These are phyloP conservation scores for Oryza glaberrima DNA, from an alignment of 176 grass and related monocot genomes.

Conservation along the genomic window DNA sequence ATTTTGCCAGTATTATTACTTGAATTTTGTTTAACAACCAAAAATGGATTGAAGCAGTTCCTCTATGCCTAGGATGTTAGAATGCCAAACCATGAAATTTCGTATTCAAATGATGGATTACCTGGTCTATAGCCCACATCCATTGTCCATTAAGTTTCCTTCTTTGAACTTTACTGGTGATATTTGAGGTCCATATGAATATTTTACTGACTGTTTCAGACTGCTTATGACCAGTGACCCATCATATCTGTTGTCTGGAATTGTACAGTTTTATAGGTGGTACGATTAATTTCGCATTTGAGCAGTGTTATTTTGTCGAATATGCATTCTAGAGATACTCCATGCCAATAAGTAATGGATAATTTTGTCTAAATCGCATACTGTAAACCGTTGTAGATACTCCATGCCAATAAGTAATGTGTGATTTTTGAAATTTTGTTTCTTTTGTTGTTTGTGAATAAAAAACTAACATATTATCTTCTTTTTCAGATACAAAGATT, in stretches of 20 bases:
- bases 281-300: conserved; percentile 5
- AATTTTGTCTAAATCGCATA: conserved; percentile 2
- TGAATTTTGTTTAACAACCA: not conserved
- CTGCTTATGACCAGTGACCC: not conserved
- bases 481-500: conserved; percentile 78
- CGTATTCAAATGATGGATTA: not conserved
- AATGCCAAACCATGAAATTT: not conserved
- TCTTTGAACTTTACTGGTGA: not conserved
- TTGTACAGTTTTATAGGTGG: not conserved
- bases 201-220: conserved; percentile 7
- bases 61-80: not conserved
- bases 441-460: conserved; percentile 8
- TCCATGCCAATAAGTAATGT: not conserved
- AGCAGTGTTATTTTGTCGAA: not conserved
- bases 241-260: not conserved
- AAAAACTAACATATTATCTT: conserved; percentile 39
- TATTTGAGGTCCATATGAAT: not conserved
- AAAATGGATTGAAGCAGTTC: not conserved
- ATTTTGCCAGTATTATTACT: not conserved
- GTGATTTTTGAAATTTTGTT: not conserved
- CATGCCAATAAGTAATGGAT: conserved; percentile 19
- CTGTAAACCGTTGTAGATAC: conserved; percentile 1
- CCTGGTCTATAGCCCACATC: not conserved
- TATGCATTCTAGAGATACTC: conserved; percentile 1
- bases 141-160: not conserved